These are phyloP conservation scores for Umbelopsis vinacea DNA, from an alignment of 192 early-diverging fungal species.

Conservation along the genomic window DNA sequence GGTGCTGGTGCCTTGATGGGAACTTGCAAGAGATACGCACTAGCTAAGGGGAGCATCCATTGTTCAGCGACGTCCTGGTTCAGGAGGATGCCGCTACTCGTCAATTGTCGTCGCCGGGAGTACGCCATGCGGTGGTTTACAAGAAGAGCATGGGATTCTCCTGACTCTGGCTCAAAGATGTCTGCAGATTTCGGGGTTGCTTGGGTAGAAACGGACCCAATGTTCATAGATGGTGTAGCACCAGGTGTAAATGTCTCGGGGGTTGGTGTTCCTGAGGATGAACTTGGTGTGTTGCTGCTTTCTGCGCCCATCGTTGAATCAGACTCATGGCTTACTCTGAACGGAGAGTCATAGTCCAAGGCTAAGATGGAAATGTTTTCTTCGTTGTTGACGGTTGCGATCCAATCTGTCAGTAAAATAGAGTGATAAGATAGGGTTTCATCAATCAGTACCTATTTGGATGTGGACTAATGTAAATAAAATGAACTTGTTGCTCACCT, in stretches of 20 bases:
- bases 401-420: conserved; percentile 29
- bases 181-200: conserved; percentile 25
- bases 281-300: conserved; percentile 11
- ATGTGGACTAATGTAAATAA: conserved; percentile 21
- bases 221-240: conserved; percentile 3
- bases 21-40: conserved; percentile 52
- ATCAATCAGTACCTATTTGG: too few species aligned
- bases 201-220: neutral
- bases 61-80: conserved; percentile 28
- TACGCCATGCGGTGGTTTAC: conserved; percentile 55
- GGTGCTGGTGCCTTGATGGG: conserved; percentile 46
- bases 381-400: conserved; percentile 25
- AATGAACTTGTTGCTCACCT: conserved; percentile 31
- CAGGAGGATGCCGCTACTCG: conserved; percentile 17
- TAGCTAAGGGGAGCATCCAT: conserved; percentile 54
- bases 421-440: too few species aligned
- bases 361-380: conserved; percentile 36
- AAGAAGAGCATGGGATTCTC: conserved; percentile 50
- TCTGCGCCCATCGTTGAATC: conserved; percentile 15
- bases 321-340: conserved; percentile 31
- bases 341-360: conserved; percentile 40
- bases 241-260: conserved; percentile 22
- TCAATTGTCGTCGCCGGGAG: conserved; percentile 40
- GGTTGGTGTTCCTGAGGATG: conserved; percentile 5
- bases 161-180: conserved; percentile 33